Conservation (phyloP, 2,329 filamentous ascomycete genomes). For the Ceratocystis cacaofunesta region DNA sequence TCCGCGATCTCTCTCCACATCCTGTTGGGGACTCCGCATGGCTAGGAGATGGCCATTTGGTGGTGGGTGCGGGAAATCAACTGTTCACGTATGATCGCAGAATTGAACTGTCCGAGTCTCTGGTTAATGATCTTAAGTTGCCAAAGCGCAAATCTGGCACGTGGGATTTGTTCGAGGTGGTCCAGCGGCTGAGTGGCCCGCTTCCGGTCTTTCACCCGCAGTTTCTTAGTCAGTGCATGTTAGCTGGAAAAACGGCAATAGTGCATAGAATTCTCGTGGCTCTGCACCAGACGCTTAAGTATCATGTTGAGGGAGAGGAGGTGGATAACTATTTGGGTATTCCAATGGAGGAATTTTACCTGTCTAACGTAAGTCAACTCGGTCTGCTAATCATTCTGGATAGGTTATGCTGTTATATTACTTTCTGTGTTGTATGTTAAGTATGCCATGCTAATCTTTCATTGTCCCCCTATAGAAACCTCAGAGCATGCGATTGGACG, state of each 20-base stretch:
- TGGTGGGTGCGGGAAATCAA: conserved; percentile 83
- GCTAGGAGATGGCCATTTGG: conserved; percentile 70
- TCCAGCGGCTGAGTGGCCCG: conserved; percentile 72
- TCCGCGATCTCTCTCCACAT: conserved; percentile 68
- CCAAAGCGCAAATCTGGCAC: conserved; percentile 35
- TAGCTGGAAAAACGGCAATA: conserved; percentile 58
- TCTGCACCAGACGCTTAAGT: conserved; percentile 65
- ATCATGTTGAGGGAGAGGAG: conserved; percentile 63
- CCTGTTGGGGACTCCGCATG: conserved; percentile 88
- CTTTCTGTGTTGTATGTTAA: conserved; percentile 9
- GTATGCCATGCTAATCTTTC: background rate
- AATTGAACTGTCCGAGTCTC: conserved; percentile 48
- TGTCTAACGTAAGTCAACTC: conserved; percentile 21
- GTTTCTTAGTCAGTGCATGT: conserved; percentile 71
- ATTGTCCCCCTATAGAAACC: background rate
- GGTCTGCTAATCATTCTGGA: background rate
- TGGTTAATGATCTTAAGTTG: conserved; percentile 38
- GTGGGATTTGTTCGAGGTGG: conserved; percentile 64
- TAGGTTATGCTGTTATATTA: background rate
- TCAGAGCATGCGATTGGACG: conserved; percentile 4
- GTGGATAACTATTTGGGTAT: conserved; percentile 66
- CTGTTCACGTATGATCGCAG: conserved; percentile 69
- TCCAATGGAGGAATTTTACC: conserved; percentile 44
- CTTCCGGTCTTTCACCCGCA: conserved; percentile 86
- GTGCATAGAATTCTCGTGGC: conserved; percentile 60